Percentiles rank a stretch among this genome's conserved stretches.
Evolutionary conservation across 2,329 filamentous ascomycete genomes (phyloP).

Genomic region (Graphilbum sp.): DNA sequence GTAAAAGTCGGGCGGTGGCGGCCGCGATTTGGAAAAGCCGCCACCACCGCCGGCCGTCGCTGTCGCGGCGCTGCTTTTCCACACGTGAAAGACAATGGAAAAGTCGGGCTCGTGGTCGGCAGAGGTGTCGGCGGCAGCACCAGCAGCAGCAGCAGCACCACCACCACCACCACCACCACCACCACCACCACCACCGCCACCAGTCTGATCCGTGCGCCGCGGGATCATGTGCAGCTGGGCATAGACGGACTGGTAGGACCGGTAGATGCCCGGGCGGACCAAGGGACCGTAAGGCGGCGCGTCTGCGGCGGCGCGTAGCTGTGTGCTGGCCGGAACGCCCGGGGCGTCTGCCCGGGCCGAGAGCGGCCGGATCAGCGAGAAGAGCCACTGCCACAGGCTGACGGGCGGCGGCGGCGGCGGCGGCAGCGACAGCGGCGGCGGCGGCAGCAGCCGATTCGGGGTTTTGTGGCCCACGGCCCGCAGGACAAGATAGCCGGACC

Average conservation of each 20-base stretch:
- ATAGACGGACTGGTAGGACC: constrained; percentile 57
- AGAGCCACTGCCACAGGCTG: constrained; percentile 35
- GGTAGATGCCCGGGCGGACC: constrained; percentile 45
- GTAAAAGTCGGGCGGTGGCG: constrained; percentile 66
- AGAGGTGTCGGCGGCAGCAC: too few relatives aligned
- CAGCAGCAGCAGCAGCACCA: too few relatives aligned
- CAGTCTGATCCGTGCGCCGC: too few relatives aligned
- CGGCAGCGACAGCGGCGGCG: neutral
- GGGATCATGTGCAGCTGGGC: constrained; percentile 58
- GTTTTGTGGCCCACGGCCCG: constrained; percentile 4
- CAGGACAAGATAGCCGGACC: constrained; percentile 61
- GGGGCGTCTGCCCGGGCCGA: too few relatives aligned
- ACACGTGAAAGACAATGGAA: constrained; percentile 4
- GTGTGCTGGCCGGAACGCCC: neutral
- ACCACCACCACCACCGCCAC: too few relatives aligned
- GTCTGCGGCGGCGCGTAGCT: constrained; percentile 3
- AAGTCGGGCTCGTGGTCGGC: too few relatives aligned
- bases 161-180: too few relatives aligned
- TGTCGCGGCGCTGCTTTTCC: constrained; percentile 1
- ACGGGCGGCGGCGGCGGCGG: constrained; percentile 3
- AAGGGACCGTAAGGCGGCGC: constrained; percentile 35
- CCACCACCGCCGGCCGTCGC: constrained; percentile 21
- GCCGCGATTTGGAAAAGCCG: constrained; percentile 63
- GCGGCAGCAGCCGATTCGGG: too few relatives aligned
- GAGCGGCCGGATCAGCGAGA: constrained; percentile 19